Percentiles rank a stretch among this genome's conserved stretches.
Evolutionary conservation across 371 early-diverging fungal genomes (phyloP).

Genomic region (Blakeslea trispora): DNA sequence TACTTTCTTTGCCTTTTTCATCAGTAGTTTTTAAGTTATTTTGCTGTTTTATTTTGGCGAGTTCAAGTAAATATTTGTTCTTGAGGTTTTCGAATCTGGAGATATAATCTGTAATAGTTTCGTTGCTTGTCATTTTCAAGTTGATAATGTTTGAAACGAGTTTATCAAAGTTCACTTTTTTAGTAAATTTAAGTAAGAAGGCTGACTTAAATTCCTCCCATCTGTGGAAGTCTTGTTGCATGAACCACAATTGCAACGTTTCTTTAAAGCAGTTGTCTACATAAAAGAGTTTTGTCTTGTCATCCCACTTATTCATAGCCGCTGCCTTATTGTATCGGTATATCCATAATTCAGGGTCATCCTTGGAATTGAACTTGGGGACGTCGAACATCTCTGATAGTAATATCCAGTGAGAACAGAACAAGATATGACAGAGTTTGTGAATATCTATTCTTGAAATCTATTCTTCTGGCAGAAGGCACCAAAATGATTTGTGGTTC

Average conservation of each 20-base stretch:
- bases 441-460: not conserved
- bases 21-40: not conserved
- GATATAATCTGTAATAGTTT: not conserved
- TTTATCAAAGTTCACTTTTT: not conserved
- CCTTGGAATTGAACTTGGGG: not conserved
- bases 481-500: no score
- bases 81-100: not conserved
- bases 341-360: slow-evolving; percentile 6
- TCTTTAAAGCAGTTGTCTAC: slow-evolving; percentile 3
- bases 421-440: not conserved
- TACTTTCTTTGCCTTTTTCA: no score
- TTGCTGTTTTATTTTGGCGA: not conserved
- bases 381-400: not conserved
- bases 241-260: slow-evolving; percentile 2
- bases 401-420: not conserved
- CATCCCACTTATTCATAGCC: not conserved
- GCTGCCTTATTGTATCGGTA: not conserved
- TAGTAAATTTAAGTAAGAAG: not conserved
- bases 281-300: not conserved
- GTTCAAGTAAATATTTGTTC: not conserved
- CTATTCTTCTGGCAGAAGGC: slow-evolving; percentile 1
- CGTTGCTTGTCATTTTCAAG: not conserved
- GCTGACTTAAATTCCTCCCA: not conserved
- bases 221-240: not conserved
- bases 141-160: not conserved